Conservation (phyloP, 2,329 filamentous ascomycete genomes). For the Chlorencoelia australis region DNA sequence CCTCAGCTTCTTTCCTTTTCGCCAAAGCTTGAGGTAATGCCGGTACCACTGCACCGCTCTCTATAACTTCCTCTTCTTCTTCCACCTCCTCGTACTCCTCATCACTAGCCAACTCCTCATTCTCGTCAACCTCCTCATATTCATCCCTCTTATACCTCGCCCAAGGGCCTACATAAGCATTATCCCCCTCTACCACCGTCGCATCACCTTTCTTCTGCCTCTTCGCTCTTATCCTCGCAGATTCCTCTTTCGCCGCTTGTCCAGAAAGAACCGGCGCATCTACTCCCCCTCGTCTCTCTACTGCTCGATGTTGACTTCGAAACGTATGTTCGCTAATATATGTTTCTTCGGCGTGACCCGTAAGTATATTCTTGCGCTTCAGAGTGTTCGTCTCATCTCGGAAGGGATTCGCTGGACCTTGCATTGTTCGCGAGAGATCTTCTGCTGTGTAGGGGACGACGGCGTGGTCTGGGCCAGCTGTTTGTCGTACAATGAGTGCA, state of each 20-base stretch:
- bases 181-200: conserved; percentile 73
- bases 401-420: conserved; percentile 69
- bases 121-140: conserved; percentile 64
- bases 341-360: conserved; percentile 80
- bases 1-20: conserved; percentile 46
- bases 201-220: conserved; percentile 80
- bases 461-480: conserved; percentile 46
- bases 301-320: conserved; percentile 73
- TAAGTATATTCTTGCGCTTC: conserved; percentile 75
- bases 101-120: conserved; percentile 63
- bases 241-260: conserved; percentile 57
- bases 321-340: conserved; percentile 88
- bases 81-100: conserved; percentile 72
- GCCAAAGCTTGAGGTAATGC: conserved; percentile 45
- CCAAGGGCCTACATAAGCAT: conserved; percentile 91
- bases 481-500: conserved; percentile 48
- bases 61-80: conserved; percentile 58
- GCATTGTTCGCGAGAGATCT: conserved; percentile 53
- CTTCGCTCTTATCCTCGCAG: conserved; percentile 56
- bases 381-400: conserved; percentile 48
- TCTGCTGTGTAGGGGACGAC: conserved; percentile 61
- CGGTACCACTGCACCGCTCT: conserved; percentile 50
- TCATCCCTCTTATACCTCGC: conserved; percentile 68
- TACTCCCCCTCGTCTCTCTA: conserved; percentile 54
- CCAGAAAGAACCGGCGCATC: conserved; percentile 47